phyloP scores from a whole-genome alignment of 2,329 filamentous ascomycete genomes.

The Fusarium sp. region DNA sequence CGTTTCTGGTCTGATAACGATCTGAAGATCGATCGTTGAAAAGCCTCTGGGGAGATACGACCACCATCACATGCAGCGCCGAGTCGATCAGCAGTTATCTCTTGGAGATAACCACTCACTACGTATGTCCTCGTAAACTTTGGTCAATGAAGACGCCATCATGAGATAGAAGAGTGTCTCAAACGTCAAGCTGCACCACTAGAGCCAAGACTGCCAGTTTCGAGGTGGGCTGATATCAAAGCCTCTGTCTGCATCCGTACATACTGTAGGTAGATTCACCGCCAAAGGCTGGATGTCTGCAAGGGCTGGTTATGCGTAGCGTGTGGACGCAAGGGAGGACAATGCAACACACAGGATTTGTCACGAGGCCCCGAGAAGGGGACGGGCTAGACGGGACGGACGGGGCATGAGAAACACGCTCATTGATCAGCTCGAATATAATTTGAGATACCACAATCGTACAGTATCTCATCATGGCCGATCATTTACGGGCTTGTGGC shows the following conservation, averaged over 20 bases:
- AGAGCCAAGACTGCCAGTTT: constrained; percentile 19
- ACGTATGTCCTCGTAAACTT: neutral
- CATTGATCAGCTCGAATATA: neutral
- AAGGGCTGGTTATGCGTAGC: constrained; percentile 23
- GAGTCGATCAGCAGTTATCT: neutral
- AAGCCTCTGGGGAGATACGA: constrained; percentile 16
- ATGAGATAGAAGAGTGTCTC: constrained; percentile 23
- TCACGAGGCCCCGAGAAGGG: constrained; percentile 21
- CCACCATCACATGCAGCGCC: constrained; percentile 28
- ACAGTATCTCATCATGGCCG: neutral
- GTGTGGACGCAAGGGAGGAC: constrained; percentile 36
- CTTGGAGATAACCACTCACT: neutral
- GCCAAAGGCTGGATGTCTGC: constrained; percentile 27
- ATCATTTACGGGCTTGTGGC: neutral
- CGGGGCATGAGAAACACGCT: neutral
- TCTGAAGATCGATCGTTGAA: constrained; percentile 23
- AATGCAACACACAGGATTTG: constrained; percentile 18
- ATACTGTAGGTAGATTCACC: constrained; percentile 36
- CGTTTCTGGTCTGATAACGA: constrained; percentile 34
- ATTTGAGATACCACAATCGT: neutral
- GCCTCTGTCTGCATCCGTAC: constrained; percentile 2
- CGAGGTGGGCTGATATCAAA: constrained; percentile 26
- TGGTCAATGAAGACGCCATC: neutral
- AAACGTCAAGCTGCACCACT: constrained; percentile 9
- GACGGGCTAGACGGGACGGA: neutral